Base-by-base conservation (phyloP, 495 filamentous ascomycete species). In the Penicillium herquei region DNA sequence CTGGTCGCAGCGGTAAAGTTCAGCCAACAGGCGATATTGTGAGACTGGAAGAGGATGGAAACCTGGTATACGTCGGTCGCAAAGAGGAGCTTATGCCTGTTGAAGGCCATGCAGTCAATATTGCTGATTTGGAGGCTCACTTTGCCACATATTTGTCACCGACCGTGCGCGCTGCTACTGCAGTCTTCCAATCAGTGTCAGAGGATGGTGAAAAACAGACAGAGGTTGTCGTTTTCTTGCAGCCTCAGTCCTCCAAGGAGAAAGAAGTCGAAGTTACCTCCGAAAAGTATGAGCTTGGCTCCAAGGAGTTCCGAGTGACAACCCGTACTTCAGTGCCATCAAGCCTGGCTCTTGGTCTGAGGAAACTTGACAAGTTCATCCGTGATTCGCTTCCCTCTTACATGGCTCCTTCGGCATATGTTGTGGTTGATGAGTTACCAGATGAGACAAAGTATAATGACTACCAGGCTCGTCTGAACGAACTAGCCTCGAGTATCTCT, bases 361-460 rank as follows among this genome's bases (percentile, higher is more conserved):
- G 64, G 50, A 65, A 64, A 26, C 59, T 76, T 3, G 61, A 72
- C 58, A 76, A 72, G 33, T 73, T 67, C 32, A 61, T 69, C 18
- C 57, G 53, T 4, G 71, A 75, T 57, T 68, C 64, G 18, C 55
- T 75, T 3, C 72, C 73, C 10, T 67, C 71, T 0, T 73, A 77
- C 51, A 75, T 79, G 75, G 52, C 66, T 4, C 76, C 76, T 0
- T 69, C 65, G 26, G 56, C 61, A 0, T 77, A 75, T 42, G 46
- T 79, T 16, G 58, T 71, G 7, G 35, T 76, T 32, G 63, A 70
- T 21, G 56, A 64, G 40, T 52, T 73, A 13, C 70, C 69, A 1
- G 53, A 47, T 21, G 46, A 51, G 8, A 49, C 35, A 7, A 69
- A 57, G 13, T 51, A 66, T 26, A 45, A 63, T 7, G 66, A 73